A percentile compares a stretch with the other conserved stretches of the same genome.
These are phyloP conservation scores for Gonapodya prolifera DNA, from an alignment of 192 early-diverging fungal genomes.

Conservation along the genomic window DNA sequence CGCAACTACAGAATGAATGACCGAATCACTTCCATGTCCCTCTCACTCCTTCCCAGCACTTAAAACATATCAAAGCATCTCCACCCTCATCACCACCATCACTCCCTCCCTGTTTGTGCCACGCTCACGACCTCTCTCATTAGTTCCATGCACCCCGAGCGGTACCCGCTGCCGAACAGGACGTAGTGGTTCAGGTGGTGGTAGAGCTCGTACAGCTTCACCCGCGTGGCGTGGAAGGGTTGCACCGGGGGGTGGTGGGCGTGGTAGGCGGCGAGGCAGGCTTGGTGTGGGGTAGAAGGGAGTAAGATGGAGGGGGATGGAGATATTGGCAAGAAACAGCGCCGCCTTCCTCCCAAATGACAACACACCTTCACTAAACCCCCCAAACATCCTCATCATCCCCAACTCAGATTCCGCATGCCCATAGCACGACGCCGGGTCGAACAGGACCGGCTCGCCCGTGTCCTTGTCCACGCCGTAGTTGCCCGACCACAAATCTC, in stretches of 20 bases:
- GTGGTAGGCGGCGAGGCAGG: slow-evolving; percentile 17
- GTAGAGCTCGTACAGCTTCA: slow-evolving; percentile 16
- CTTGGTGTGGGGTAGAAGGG: slow-evolving; percentile 1
- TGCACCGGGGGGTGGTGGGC: slow-evolving; percentile 13
- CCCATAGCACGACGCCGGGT: slow-evolving; percentile 16
- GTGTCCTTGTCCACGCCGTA: slow-evolving; percentile 12
- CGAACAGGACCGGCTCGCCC: slow-evolving; percentile 13
- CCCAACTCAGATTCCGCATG: slow-evolving; percentile 16
- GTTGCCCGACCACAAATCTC: slow-evolving; percentile 21
- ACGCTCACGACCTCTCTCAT: too few species aligned
- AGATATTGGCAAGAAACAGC: background rate
- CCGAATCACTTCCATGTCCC: too few species aligned
- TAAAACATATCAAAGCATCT: too few species aligned
- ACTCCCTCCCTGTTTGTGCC: too few species aligned
- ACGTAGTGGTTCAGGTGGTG: slow-evolving; percentile 19
- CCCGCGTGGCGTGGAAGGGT: slow-evolving; percentile 11
- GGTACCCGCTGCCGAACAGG: slow-evolving; percentile 16
- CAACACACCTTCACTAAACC: slow-evolving; percentile 9
- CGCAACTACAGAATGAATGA: too few species aligned
- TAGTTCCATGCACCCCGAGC: too few species aligned
- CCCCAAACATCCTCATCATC: slow-evolving; percentile 17
- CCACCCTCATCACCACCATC: too few species aligned
- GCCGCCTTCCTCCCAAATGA: too few species aligned
- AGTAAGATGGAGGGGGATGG: background rate
- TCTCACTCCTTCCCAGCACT: too few species aligned